phyloP scores from a whole-genome alignment of 257 asterid species.

The Plantago elongata region DNA sequence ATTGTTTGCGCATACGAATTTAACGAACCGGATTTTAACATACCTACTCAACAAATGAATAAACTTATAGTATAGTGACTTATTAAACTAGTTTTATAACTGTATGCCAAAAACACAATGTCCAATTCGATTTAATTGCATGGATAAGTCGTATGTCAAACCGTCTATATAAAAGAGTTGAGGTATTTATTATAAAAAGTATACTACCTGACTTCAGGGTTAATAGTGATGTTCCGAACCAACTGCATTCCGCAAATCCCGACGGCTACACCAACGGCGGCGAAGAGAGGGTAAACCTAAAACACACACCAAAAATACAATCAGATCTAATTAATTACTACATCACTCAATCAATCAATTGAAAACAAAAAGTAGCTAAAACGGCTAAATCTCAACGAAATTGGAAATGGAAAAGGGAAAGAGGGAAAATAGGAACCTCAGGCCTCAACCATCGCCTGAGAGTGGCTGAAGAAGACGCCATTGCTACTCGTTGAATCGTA shows the following conservation, averaged over 20 bases:
- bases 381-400: neutral
- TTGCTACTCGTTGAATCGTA: neutral
- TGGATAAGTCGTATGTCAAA: no score
- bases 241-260: conserved; percentile 18
- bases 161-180: no score
- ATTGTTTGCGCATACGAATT: no score
- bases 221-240: conserved; percentile 9
- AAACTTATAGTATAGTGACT: neutral
- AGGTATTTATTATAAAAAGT: neutral
- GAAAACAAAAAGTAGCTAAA: neutral
- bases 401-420: neutral
- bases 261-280: conserved; percentile 11
- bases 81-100: no score
- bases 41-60: neutral
- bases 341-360: neutral
- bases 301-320: neutral
- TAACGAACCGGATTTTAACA: no score
- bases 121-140: no score
- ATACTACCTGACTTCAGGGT: conserved; percentile 14
- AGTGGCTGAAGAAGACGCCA: conserved; percentile 2
- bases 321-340: conserved; percentile 3
- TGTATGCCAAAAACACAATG: no score
- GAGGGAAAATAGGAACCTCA: conserved; percentile 6
- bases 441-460: conserved; percentile 14
- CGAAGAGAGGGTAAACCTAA: conserved; percentile 11